Evolutionary conservation across 2,329 filamentous ascomycete genomes (phyloP).

Genomic region (Orbilia javanica): DNA sequence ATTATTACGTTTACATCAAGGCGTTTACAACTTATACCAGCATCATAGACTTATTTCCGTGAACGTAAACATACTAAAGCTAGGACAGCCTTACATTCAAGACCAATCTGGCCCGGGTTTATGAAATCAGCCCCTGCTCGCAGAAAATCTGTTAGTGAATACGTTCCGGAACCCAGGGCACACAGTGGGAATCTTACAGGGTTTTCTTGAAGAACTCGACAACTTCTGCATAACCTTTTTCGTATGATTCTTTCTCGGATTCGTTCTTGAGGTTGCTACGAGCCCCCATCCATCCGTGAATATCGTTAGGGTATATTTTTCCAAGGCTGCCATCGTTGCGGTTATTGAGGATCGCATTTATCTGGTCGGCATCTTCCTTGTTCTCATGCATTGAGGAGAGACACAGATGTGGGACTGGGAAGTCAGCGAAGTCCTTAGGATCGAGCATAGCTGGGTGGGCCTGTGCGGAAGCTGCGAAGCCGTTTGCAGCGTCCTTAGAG

Average conservation of each 20-base stretch:
- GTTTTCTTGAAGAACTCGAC: constrained; percentile 54
- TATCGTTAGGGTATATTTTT: constrained; percentile 29
- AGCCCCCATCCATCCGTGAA: constrained; percentile 56
- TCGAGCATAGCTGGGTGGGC: constrained; percentile 43
- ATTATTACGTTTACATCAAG: not conserved
- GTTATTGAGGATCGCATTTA: constrained; percentile 1
- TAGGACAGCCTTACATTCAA: not conserved
- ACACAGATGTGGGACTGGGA: constrained; percentile 33
- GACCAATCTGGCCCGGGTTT: not conserved
- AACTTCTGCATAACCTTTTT: constrained; percentile 39
- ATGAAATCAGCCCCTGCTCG: constrained; percentile 33
- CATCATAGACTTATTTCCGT: not conserved
- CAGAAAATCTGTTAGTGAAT: constrained; percentile 3
- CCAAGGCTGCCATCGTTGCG: constrained; percentile 25
- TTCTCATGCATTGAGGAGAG: constrained; percentile 48
- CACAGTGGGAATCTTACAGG: constrained; percentile 16
- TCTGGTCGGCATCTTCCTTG: constrained; percentile 3
- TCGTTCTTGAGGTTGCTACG: constrained; percentile 41
- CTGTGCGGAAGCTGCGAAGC: constrained; percentile 38
- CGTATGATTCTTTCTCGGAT: constrained; percentile 29
- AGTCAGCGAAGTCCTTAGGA: constrained; percentile 19
- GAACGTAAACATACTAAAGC: not conserved
- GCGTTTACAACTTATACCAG: not conserved
- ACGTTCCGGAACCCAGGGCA: not conserved
- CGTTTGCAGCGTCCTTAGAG: not conserved